These are phyloP conservation scores for Magnolia officinalis DNA, from an alignment of 164 flowering plant genomes.

Conservation along the genomic window DNA sequence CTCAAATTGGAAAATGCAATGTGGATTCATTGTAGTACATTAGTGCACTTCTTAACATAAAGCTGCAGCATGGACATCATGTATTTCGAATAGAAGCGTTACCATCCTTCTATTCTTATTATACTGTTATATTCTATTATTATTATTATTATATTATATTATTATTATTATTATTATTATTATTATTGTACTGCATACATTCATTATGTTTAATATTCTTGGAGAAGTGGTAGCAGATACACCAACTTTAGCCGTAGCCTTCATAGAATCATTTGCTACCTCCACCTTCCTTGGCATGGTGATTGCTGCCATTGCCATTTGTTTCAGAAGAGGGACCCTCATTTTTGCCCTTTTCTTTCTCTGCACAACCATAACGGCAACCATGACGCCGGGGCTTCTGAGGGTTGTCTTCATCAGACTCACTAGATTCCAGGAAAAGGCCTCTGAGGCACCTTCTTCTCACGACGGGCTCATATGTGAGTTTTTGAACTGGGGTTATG, in stretches of 20 bases:
- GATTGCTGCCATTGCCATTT: slow-evolving; percentile 8
- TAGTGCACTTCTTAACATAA: neutral
- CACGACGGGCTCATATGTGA: slow-evolving; percentile 38
- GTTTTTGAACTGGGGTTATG: slow-evolving; percentile 37
- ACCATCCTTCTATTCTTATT: neutral
- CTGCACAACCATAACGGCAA: slow-evolving; percentile 37
- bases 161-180: too few species aligned
- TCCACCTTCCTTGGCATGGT: neutral
- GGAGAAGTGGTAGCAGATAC: neutral
- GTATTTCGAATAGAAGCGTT: neutral
- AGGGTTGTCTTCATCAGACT: slow-evolving; percentile 66
- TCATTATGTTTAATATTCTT: neutral
- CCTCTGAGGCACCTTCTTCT: slow-evolving; percentile 76
- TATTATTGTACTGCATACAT: neutral
- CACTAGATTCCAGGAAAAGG: slow-evolving; percentile 73
- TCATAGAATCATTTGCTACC: neutral
- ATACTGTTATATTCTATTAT: neutral
- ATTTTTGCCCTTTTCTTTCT: slow-evolving; percentile 8
- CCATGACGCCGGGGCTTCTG: slow-evolving; percentile 80
- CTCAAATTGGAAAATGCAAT: neutral
- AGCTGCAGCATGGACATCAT: neutral
- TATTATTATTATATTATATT: too few species aligned
- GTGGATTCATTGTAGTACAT: neutral
- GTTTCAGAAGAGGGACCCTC: neutral
- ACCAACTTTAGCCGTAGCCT: neutral